These are phyloP conservation scores for Cordyceps militaris DNA, from an alignment of 2,329 filamentous ascomycete species.

Conservation along the genomic window DNA sequence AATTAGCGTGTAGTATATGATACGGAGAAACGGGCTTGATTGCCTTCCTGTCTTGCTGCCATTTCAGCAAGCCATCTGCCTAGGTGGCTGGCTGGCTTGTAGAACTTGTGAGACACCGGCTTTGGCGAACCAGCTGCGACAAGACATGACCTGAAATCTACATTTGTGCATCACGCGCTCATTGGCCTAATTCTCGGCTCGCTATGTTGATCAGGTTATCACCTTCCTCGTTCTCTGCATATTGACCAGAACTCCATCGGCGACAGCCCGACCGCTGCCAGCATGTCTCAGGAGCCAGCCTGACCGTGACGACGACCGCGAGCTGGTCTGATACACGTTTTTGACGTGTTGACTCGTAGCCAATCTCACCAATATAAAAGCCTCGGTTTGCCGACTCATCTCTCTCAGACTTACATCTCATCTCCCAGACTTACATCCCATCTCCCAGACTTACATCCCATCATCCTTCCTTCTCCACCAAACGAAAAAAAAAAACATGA, in stretches of 20 bases:
- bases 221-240: too few species aligned
- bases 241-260: neutral
- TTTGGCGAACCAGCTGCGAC: too few species aligned
- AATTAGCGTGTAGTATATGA: too few species aligned
- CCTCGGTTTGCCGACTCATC: too few species aligned
- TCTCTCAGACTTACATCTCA: too few species aligned
- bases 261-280: neutral
- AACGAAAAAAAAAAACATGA: neutral
- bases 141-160: too few species aligned
- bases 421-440: neutral
- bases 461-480: neutral
- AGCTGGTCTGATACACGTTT: neutral
- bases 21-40: too few species aligned
- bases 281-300: neutral
- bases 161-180: too few species aligned
- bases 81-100: conserved; percentile 3
- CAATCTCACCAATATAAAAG: neutral
- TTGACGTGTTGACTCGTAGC: neutral
- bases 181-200: too few species aligned
- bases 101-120: neutral
- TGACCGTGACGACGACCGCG: neutral
- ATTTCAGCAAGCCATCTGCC: too few species aligned
- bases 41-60: neutral
- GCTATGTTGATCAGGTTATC: too few species aligned
- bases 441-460: too few species aligned